Conservation (phyloP, 345 rosid species). For the Eucalyptus marginata region DNA sequence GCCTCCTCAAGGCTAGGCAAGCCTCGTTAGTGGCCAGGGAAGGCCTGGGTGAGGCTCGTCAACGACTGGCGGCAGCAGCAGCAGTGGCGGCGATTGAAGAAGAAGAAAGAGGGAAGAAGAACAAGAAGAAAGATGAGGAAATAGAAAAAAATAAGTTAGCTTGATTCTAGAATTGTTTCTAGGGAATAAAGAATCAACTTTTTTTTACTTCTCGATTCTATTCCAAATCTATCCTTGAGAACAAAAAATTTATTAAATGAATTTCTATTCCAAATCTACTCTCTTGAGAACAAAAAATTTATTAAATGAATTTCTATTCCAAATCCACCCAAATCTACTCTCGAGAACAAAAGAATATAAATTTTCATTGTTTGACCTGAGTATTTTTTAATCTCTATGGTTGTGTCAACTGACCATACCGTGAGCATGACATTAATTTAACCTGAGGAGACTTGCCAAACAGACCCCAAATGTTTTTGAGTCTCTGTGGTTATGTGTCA, state of each 20-base stretch:
- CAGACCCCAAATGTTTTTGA: too few relatives aligned
- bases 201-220: too few relatives aligned
- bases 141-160: too few relatives aligned
- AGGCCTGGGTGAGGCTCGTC: accelerated
- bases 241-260: accelerated
- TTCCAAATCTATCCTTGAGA: accelerated
- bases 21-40: accelerated
- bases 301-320: accelerated
- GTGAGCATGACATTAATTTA: neutral
- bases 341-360: accelerated
- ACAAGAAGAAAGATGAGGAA: too few relatives aligned
- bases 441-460: neutral
- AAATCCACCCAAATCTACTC: accelerated
- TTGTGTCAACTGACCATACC: neutral
- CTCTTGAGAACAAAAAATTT: accelerated
- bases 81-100: too few relatives aligned
- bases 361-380: accelerated
- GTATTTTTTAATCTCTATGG: too few relatives aligned
- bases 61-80: accelerated
- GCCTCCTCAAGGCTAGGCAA: too few relatives aligned
- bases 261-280: too few relatives aligned
- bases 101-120: too few relatives aligned
- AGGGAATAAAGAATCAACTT: too few relatives aligned
- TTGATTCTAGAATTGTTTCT: accelerated
- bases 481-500: neutral